These are phyloP conservation scores for Zancudomyces culisetae DNA, from an alignment of 371 early-diverging fungal species.

Conservation along the genomic window DNA sequence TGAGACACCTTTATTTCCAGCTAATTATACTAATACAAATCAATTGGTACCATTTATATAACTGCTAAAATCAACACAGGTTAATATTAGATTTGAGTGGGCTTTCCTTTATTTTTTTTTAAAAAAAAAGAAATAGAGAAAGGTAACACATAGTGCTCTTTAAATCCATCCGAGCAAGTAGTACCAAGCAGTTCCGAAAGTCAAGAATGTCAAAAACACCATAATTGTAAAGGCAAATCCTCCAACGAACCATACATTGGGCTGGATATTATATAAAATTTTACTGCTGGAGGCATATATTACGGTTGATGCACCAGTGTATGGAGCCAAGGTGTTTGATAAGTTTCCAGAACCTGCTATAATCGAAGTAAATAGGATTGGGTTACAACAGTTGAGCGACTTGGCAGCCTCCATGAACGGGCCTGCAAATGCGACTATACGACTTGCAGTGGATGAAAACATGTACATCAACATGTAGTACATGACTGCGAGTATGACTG, in stretches of 20 bases:
- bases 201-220: conserved; percentile 32
- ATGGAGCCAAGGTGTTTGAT: not conserved
- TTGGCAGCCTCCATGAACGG: conserved; percentile 57
- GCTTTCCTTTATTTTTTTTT: too few relatives aligned
- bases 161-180: conserved; percentile 35
- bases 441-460: conserved; percentile 47
- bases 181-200: conserved; percentile 52
- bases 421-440: conserved; percentile 45
- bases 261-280: too few relatives aligned
- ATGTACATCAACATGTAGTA: conserved; percentile 52
- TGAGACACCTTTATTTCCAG: too few relatives aligned
- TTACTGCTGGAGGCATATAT: not conserved
- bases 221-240: conserved; percentile 13
- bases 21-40: too few relatives aligned
- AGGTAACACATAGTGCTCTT: too few relatives aligned
- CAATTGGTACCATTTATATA: too few relatives aligned
- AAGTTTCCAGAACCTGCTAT: not conserved
- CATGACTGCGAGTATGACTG: conserved; percentile 29
- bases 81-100: too few relatives aligned
- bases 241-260: not conserved
- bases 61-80: too few relatives aligned
- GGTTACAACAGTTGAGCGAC: not conserved
- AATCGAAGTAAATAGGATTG: not conserved
- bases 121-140: too few relatives aligned
- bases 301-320: not conserved